phyloP scores from a whole-genome alignment of 139 green algal genomes.

The Klebsormidium nitens region DNA sequence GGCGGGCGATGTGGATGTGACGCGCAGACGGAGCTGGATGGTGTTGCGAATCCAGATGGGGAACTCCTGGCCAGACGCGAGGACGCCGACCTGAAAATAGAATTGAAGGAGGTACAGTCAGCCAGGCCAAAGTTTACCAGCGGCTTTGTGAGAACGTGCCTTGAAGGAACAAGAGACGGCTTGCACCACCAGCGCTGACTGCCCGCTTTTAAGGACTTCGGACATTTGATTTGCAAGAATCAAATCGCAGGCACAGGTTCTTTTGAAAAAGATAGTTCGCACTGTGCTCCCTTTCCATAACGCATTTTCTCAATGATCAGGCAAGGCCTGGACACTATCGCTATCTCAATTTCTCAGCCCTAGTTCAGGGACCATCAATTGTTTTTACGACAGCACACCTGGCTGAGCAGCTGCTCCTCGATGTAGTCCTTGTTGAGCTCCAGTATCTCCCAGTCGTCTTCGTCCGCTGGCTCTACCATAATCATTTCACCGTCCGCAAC shows the following conservation, averaged over 20 bases:
- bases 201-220: too few species aligned
- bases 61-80: constrained; percentile 54
- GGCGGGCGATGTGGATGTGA: constrained; percentile 3
- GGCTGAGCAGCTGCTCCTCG: constrained; percentile 63
- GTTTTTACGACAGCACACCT: constrained; percentile 32
- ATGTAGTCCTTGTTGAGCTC: constrained; percentile 68
- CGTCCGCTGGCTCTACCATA: constrained; percentile 51
- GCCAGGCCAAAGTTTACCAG: neutral
- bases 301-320: too few species aligned
- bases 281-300: too few species aligned
- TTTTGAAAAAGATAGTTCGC: too few species aligned
- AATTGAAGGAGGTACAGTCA: neutral
- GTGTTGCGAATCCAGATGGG: constrained; percentile 56
- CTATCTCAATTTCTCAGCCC: too few species aligned
- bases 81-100: constrained; percentile 59
- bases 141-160: neutral
- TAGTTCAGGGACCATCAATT: too few species aligned
- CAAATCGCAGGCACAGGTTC: too few species aligned
- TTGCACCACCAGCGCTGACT: too few species aligned
- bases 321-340: too few species aligned
- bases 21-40: constrained; percentile 5
- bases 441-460: constrained; percentile 81
- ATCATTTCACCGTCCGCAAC: constrained; percentile 47
- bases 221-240: too few species aligned
- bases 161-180: too few species aligned